Evolutionary conservation across 495 filamentous ascomycete species (phyloP).

Genomic region (Staphylotrichum longicolle): DNA sequence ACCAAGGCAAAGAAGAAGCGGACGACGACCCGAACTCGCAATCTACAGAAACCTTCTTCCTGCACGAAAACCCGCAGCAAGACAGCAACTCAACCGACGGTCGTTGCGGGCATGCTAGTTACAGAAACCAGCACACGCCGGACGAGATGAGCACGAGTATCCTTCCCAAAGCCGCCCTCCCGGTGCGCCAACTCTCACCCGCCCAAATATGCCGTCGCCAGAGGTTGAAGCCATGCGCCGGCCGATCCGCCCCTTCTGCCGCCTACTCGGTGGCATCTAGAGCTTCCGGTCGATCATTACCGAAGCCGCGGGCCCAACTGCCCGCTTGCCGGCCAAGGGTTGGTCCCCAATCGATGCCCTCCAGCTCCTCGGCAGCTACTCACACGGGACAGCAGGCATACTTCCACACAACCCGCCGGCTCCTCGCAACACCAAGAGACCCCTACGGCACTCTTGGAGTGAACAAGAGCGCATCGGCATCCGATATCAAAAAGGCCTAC

Average conservation of each 20-base stretch:
- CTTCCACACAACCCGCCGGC: conserved; percentile 70
- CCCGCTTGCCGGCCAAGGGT: conserved; percentile 21
- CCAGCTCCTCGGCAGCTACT: background rate
- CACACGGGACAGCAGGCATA: conserved; percentile 3
- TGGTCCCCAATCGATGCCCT: conserved; percentile 6
- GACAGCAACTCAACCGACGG: background rate
- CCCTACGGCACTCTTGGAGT: conserved; percentile 89
- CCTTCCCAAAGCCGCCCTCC: conserved; percentile 51
- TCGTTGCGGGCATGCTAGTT: conserved; percentile 19
- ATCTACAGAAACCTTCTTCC: background rate
- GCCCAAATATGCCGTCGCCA: conserved; percentile 48
- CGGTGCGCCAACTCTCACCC: conserved; percentile 49
- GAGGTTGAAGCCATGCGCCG: conserved; percentile 34
- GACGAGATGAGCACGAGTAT: conserved; percentile 51
- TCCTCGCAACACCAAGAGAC: conserved; percentile 63
- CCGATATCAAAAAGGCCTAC: conserved; percentile 97
- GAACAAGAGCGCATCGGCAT: conserved; percentile 67
- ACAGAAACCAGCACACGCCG: background rate
- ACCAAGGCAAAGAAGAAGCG: background rate
- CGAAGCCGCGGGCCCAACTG: background rate
- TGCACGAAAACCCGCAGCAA: conserved; percentile 11
- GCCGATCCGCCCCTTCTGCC: conserved; percentile 5
- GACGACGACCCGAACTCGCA: background rate
- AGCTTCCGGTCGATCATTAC: conserved; percentile 11
- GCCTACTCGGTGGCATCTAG: conserved; percentile 25